These are phyloP conservation scores for Penicillium olsonii DNA, from an alignment of 2,329 filamentous ascomycete genomes.

Conservation along the genomic window DNA sequence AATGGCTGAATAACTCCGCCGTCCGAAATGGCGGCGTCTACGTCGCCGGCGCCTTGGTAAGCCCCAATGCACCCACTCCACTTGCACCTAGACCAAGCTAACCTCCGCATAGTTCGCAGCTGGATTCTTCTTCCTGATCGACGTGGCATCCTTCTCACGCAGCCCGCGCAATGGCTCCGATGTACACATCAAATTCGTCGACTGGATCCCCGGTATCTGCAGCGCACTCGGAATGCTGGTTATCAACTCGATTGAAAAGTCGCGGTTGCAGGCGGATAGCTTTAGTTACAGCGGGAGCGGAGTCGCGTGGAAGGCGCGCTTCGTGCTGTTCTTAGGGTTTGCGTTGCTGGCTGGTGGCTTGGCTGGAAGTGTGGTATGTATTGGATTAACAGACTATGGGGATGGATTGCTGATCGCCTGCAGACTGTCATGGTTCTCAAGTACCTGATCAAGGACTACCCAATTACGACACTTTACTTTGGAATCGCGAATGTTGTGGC, in stretches of 20 bases:
- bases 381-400: neutral
- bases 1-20: conserved; percentile 67
- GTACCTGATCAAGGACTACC: conserved; percentile 63
- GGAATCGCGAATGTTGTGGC: conserved; percentile 67
- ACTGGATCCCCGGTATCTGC: conserved; percentile 73
- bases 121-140: conserved; percentile 69
- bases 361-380: conserved; percentile 62
- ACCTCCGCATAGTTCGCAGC: conserved; percentile 60
- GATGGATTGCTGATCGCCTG: neutral
- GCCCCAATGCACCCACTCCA: conserved; percentile 25
- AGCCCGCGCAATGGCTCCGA: conserved; percentile 61
- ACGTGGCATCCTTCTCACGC: conserved; percentile 65
- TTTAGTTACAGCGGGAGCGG: conserved; percentile 66
- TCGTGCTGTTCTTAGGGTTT: conserved; percentile 70
- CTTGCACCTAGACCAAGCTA: neutral
- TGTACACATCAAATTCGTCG: conserved; percentile 68
- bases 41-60: conserved; percentile 64
- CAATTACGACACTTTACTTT: conserved; percentile 65
- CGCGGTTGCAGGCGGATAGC: conserved; percentile 62
- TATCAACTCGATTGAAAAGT: conserved; percentile 72
- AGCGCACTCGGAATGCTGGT: conserved; percentile 69
- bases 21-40: conserved; percentile 67
- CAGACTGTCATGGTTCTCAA: conserved; percentile 67
- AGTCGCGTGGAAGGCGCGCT: conserved; percentile 69
- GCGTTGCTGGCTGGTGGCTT: conserved; percentile 68